Percentiles rank a stretch among this genome's conserved stretches.
Evolutionary conservation across 139 green algal species (phyloP).

Genomic region (Marvania coccoides): DNA sequence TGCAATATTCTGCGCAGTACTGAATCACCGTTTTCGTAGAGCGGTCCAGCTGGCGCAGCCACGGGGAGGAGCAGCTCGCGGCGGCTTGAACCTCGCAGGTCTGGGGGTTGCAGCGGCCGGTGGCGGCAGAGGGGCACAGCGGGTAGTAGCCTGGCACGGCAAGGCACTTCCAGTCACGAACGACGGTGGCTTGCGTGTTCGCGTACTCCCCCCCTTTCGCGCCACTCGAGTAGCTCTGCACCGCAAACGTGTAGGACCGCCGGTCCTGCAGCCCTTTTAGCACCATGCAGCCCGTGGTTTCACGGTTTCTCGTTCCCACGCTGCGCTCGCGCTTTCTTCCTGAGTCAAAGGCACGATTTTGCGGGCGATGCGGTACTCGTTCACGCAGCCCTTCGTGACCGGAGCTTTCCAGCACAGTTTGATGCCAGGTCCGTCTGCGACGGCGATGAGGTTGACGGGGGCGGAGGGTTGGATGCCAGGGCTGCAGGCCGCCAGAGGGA

Average conservation of each 20-base stretch:
- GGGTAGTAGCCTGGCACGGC: conserved; percentile 9
- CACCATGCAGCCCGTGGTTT: not conserved
- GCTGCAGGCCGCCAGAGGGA: not conserved
- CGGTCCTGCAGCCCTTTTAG: conserved; percentile 1
- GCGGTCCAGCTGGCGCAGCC: conserved; percentile 6
- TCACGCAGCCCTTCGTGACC: not conserved
- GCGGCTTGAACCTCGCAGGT: conserved; percentile 9
- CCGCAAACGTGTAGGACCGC: conserved; percentile 2
- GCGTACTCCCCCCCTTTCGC: not conserved
- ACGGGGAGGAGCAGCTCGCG: conserved; percentile 4
- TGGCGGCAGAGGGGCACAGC: not conserved
- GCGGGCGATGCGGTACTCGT: not conserved
- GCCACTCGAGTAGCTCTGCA: conserved; percentile 6
- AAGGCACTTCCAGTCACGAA: conserved; percentile 15
- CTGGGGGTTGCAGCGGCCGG: conserved; percentile 7
- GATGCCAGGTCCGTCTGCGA: not conserved
- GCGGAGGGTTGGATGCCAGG: not conserved
- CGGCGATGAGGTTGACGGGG: not conserved
- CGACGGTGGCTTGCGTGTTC: not conserved
- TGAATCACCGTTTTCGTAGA: not conserved
- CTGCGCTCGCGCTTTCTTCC: too few species aligned
- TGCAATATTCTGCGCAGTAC: conserved; percentile 9
- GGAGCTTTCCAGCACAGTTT: conserved; percentile 2
- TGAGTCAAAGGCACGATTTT: not conserved
- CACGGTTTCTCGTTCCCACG: not conserved